Conservation (phyloP, 345 rosid species). For the Heritiera littoralis region DNA sequence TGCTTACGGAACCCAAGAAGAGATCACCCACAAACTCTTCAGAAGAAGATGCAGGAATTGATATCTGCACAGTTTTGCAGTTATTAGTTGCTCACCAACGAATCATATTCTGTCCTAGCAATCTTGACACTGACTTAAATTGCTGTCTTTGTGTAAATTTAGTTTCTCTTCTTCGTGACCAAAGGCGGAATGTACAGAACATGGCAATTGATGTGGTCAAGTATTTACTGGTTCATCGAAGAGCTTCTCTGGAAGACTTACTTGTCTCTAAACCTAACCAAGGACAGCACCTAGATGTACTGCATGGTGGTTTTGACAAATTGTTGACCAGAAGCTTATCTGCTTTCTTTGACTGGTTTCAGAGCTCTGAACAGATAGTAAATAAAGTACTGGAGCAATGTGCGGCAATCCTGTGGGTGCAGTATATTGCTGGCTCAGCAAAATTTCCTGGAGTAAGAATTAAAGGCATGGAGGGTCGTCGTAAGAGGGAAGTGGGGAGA, state of each 20-base stretch:
- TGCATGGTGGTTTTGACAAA: conserved; percentile 94
- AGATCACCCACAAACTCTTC: conserved; percentile 46
- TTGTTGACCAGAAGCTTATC: conserved; percentile 76
- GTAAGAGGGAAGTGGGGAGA: conserved; percentile 90
- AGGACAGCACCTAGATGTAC: conserved; percentile 74
- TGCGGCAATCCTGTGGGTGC: conserved; percentile 96
- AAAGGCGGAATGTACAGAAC: conserved; percentile 73
- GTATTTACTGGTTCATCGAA: conserved; percentile 82
- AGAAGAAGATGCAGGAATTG: conserved; percentile 73
- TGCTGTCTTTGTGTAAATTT: conserved; percentile 91
- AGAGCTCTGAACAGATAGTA: conserved; percentile 68
- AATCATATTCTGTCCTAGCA: conserved; percentile 93
- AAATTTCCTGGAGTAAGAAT: conserved; percentile 97
- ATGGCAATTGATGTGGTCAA: conserved; percentile 84
- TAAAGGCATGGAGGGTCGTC: conserved; percentile 88
- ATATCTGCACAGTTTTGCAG: conserved; percentile 81
- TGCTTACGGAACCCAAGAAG: conserved; percentile 70
- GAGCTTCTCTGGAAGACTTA: conserved; percentile 87
- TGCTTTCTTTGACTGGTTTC: conserved; percentile 84
- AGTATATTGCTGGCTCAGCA: conserved; percentile 85
- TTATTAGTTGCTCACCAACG: conserved; percentile 84
- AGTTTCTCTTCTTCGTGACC: conserved; percentile 76
- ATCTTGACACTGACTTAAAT: conserved; percentile 87
- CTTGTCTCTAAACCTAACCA: conserved; percentile 85
- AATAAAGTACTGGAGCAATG: conserved; percentile 90